Conservation (phyloP, 148 eudicot genomes). For the Silene latifolia region DNA sequence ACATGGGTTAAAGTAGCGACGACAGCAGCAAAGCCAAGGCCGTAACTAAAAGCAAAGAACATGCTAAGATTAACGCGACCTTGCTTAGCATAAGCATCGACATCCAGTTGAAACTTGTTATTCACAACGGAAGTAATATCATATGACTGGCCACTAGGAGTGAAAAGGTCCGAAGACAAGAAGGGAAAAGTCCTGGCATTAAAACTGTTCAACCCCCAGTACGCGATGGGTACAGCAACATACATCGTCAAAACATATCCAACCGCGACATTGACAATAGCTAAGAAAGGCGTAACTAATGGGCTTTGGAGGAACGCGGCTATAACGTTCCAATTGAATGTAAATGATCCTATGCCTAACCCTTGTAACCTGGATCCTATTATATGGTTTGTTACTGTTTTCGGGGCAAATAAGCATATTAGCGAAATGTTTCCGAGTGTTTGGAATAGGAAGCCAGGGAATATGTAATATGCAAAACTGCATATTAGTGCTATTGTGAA, state of each 20-base stretch:
- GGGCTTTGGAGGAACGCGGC: slow-evolving; percentile 73
- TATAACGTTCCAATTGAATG: slow-evolving; percentile 72
- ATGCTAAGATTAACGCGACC: slow-evolving; percentile 65
- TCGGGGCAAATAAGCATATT: slow-evolving; percentile 58
- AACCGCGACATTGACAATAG: slow-evolving; percentile 51
- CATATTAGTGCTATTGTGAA: slow-evolving; percentile 60
- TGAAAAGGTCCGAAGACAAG: slow-evolving; percentile 66
- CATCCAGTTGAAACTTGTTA: slow-evolving; percentile 61
- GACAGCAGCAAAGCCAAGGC: slow-evolving; percentile 86
- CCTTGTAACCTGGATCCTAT: slow-evolving; percentile 74
- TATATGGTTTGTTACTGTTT: slow-evolving; percentile 70
- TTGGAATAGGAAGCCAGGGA: slow-evolving; percentile 72
- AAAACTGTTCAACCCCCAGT: slow-evolving; percentile 65
- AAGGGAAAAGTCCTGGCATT: slow-evolving; percentile 61
- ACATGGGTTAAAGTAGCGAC: slow-evolving; percentile 76
- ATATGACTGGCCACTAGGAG: slow-evolving; percentile 44
- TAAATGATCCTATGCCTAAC: slow-evolving; percentile 61
- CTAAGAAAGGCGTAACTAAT: slow-evolving; percentile 63
- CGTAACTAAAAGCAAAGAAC: slow-evolving; percentile 78
- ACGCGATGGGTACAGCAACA: slow-evolving; percentile 48
- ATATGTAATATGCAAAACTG: slow-evolving; percentile 58
- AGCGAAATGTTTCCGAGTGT: slow-evolving; percentile 58
- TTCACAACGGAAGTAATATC: slow-evolving; percentile 61
- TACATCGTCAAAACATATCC: slow-evolving; percentile 53
- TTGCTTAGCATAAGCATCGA: slow-evolving; percentile 42